These are phyloP conservation scores for Melampsora americana DNA, from an alignment of 1,284 basidiomycete species.

Conservation along the genomic window DNA sequence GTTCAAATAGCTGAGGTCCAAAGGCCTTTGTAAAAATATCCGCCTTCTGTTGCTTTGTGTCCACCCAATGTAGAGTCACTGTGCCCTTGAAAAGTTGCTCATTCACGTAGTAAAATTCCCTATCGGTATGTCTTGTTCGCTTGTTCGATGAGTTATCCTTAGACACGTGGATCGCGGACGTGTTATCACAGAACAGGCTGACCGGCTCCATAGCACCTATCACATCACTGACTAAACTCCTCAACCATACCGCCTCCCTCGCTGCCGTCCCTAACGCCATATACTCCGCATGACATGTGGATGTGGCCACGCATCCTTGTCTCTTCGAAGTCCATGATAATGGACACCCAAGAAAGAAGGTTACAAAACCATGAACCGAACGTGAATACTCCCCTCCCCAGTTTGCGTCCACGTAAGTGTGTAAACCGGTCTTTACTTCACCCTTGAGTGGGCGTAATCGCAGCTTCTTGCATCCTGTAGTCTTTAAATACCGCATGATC, in stretches of 20 bases:
- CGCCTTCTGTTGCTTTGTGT: conserved; percentile 11
- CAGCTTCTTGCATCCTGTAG: neutral
- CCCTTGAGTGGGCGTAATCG: neutral
- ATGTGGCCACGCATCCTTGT: conserved; percentile 1
- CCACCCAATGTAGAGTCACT: neutral
- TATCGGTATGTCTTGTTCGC: conserved; percentile 13
- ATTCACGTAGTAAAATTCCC: conserved; percentile 23
- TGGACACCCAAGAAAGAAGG: too few species aligned
- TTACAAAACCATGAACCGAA: too few species aligned
- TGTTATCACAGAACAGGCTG: neutral
- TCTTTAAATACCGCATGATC: neutral
- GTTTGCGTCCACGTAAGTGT: neutral
- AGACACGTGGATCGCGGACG: neutral
- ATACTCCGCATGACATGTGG: conserved; percentile 19
- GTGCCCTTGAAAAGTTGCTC: neutral
- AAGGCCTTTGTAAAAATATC: conserved; percentile 34
- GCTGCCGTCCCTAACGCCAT: conserved; percentile 12
- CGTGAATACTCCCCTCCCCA: conserved; percentile 14
- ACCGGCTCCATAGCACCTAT: neutral
- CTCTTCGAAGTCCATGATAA: too few species aligned
- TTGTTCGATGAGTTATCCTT: neutral
- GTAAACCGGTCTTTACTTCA: neutral
- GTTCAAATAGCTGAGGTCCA: neutral
- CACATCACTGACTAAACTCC: neutral
- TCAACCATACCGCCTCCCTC: conserved; percentile 3